Conservation (phyloP, 805 yeast genomes). For the Myxozyma neglecta region DNA sequence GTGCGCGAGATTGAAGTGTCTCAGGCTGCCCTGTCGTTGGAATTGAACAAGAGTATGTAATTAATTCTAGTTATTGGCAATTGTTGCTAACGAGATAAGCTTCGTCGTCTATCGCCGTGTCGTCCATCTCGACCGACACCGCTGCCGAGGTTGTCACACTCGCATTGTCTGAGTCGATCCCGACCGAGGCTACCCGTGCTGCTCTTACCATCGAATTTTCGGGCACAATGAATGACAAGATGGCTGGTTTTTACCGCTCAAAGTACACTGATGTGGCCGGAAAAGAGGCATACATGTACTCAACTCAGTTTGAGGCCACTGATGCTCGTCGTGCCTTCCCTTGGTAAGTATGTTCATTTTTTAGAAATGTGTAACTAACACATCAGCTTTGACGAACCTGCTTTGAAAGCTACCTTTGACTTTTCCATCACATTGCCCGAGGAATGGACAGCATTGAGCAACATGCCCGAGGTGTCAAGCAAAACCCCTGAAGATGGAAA, state of each 20-base stretch:
- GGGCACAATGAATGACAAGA: constrained; percentile 62
- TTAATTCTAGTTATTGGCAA: not conserved
- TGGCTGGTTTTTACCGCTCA: constrained; percentile 70
- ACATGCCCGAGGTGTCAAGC: constrained; percentile 59
- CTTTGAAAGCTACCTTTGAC: constrained; percentile 71
- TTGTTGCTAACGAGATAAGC: constrained; percentile 8
- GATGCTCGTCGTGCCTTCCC: constrained; percentile 89
- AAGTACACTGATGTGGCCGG: constrained; percentile 47
- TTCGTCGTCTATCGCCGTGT: constrained; percentile 36
- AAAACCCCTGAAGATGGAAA: constrained; percentile 56
- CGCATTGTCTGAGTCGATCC: constrained; percentile 46
- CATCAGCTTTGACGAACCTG: constrained; percentile 68
- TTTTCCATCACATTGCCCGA: constrained; percentile 53
- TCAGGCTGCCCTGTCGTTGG: constrained; percentile 21
- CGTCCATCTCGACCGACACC: constrained; percentile 42
- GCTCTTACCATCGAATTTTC: constrained; percentile 54
- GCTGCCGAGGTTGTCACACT: constrained; percentile 62
- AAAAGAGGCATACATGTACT: constrained; percentile 71
- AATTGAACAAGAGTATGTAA: constrained; percentile 26
- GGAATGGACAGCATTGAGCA: constrained; percentile 40
- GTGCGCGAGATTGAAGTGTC: constrained; percentile 28
- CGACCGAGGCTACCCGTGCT: constrained; percentile 40
- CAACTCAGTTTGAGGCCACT: constrained; percentile 85
- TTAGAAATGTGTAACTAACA: not conserved
- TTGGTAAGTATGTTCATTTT: constrained; percentile 40